Evolutionary conservation across 202 grass and related monocot species (phyloP), one percentile per base, ranked within the genome.

Genomic region (Bolboschoenoplectus hybrid): DNA sequence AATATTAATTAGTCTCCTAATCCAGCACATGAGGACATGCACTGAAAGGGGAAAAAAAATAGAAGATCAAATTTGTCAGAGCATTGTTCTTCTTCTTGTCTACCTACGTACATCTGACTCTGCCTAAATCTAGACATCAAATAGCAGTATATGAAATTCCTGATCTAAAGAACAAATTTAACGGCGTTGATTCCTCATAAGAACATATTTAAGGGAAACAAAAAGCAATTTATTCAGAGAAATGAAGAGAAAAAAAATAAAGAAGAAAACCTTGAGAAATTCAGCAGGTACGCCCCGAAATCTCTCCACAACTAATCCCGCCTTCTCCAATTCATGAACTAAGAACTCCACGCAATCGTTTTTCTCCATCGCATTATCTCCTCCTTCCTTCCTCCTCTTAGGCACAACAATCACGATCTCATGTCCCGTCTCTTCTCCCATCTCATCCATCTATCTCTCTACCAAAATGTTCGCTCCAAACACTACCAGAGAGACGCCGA

Each of bases 391-490:
- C 36, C n/a, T 90, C 72, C 89, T 83, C 90, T 91, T 99, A 77
- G 97, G 92, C 87, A 97, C 82, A 10, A 92, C 97, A 85, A 97
- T 90, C 40, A 79, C 80, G 36, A 99, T 83, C 90, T 99, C 93
- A 89, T 90, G 94, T 3, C 45, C 92, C 81, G 89, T 91, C 69
- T 86, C 88, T 88, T 89, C 93, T 9, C 17, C 87, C 38, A 19
- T 60, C 2, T 40, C 89, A 65, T n/a, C 46, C 89, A 65, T n/a
- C 50, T 80, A 86, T 88, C 14, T 43, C 86, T 34, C 1, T 20
- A 41, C 70, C 84, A 51, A 72, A 63, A 34, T 63, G 63, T 50
- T 79, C 10, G 2, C 14, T 51, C 46, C 32, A 32, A 53, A 32
- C 72, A 75, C 10, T 26, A 52, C 2, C 57, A 35, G 14, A 35